phyloP scores from a whole-genome alignment of 495 filamentous ascomycete species.

The Hyphodiscus hymeniophilus region DNA sequence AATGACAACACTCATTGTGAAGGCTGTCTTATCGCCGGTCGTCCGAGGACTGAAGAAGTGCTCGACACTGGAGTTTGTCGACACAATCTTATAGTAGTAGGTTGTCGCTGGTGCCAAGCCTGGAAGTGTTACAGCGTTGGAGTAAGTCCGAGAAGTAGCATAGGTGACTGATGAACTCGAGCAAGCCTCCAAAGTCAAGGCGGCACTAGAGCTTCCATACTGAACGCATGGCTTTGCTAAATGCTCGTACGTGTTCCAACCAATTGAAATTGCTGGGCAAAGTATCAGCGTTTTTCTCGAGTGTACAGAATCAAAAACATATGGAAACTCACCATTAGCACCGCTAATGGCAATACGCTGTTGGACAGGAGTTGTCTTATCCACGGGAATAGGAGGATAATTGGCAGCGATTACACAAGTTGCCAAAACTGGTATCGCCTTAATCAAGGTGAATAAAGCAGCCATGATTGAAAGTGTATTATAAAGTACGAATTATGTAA shows the following conservation, averaged over 20 bases:
- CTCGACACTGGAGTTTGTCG: slow-evolving; percentile 25
- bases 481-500: too few species aligned
- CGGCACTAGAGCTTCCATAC: slow-evolving; percentile 30
- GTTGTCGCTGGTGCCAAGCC: slow-evolving; percentile 37
- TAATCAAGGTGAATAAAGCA: slow-evolving; percentile 11
- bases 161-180: slow-evolving; percentile 39
- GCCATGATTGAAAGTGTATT: slow-evolving; percentile 3
- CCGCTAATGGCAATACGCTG: slow-evolving; percentile 50
- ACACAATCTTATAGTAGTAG: slow-evolving; percentile 27
- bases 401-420: slow-evolving; percentile 33
- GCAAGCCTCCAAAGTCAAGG: slow-evolving; percentile 27
- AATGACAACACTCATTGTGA: slow-evolving; percentile 39
- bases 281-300: too few species aligned
- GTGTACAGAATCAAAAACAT: neutral
- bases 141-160: slow-evolving; percentile 41
- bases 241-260: slow-evolving; percentile 39
- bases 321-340: slow-evolving; percentile 36
- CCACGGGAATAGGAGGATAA: slow-evolving; percentile 43
- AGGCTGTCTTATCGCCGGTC: slow-evolving; percentile 43
- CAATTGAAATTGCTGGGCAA: slow-evolving; percentile 43
- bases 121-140: slow-evolving; percentile 36
- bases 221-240: slow-evolving; percentile 33
- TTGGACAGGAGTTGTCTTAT: slow-evolving; percentile 48
- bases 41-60: slow-evolving; percentile 25
- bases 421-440: slow-evolving; percentile 35